A percentile compares a stretch with the other conserved stretches of the same genome.
Evolutionary conservation across 2,329 filamentous ascomycete species (phyloP).

Genomic region (Exophiala aquamarina): DNA sequence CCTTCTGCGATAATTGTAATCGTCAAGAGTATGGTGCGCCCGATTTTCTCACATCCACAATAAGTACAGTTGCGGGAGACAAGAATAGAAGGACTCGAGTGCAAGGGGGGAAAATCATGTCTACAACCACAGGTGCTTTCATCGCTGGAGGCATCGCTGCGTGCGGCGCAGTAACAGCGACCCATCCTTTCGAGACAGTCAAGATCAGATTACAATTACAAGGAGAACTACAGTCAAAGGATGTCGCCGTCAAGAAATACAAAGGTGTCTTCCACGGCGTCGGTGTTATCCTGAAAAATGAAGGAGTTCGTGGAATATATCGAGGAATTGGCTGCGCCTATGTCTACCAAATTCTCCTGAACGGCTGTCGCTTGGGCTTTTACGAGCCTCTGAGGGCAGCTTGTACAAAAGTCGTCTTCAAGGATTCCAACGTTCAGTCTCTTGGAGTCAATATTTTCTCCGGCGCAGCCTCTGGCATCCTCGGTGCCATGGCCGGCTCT

Average conservation of each 20-base stretch:
- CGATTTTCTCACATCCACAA: neutral
- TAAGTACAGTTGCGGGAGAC: slow-evolving; percentile 3
- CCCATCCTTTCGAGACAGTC: slow-evolving; percentile 97
- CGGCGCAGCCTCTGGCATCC: slow-evolving; percentile 82
- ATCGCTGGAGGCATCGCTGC: slow-evolving; percentile 94
- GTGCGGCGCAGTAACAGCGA: slow-evolving; percentile 95
- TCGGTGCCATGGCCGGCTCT: slow-evolving; percentile 88
- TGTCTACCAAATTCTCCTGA: slow-evolving; percentile 92
- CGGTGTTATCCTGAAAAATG: slow-evolving; percentile 83
- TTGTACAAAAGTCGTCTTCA: slow-evolving; percentile 68
- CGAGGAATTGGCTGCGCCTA: slow-evolving; percentile 90
- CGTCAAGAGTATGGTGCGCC: slow-evolving; percentile 2
- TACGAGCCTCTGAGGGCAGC: slow-evolving; percentile 88
- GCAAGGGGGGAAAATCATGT: slow-evolving; percentile 14
- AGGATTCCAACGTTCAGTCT: slow-evolving; percentile 73
- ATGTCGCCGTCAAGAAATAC: slow-evolving; percentile 83
- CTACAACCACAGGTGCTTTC: slow-evolving; percentile 65
- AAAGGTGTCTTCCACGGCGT: slow-evolving; percentile 89
- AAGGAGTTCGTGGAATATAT: slow-evolving; percentile 82
- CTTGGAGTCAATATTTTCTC: slow-evolving; percentile 91
- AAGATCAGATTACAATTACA: slow-evolving; percentile 99
- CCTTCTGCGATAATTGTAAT: neutral
- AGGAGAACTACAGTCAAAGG: slow-evolving; percentile 87
- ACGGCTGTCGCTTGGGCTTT: slow-evolving; percentile 94
- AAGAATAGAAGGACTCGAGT: neutral